phyloP scores from a whole-genome alignment of 2,329 filamentous ascomycete species.

The Diplodia intermedia region DNA sequence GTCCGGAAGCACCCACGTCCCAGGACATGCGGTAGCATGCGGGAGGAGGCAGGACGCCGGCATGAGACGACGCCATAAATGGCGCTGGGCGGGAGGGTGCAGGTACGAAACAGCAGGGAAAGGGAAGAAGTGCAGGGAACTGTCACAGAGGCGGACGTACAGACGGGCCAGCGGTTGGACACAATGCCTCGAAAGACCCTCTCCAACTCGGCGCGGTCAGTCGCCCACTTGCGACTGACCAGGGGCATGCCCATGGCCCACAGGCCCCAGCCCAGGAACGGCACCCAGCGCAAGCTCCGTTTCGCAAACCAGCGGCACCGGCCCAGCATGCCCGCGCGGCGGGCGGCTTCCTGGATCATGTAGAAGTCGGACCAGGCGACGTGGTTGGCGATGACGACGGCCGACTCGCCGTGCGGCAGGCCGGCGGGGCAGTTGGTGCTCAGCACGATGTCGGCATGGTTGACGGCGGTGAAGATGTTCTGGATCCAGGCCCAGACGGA shows the following conservation, averaged over 20 bases:
- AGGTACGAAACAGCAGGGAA: neutral
- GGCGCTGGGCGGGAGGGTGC: constrained; percentile 20
- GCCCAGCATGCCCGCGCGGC: constrained; percentile 64
- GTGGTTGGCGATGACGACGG: constrained; percentile 67
- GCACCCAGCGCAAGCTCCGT: constrained; percentile 64
- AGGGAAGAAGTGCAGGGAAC: neutral
- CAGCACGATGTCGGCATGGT: constrained; percentile 61
- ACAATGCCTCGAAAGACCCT: constrained; percentile 64
- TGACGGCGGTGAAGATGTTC: constrained; percentile 61
- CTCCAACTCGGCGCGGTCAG: constrained; percentile 63
- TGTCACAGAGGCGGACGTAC: constrained; percentile 50
- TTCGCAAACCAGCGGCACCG: constrained; percentile 69
- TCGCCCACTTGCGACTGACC: constrained; percentile 66
- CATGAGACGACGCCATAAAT: constrained; percentile 16
- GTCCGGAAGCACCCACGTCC: constrained; percentile 16
- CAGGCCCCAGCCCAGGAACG: constrained; percentile 68
- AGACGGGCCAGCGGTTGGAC: constrained; percentile 62
- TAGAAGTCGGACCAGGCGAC: constrained; percentile 70
- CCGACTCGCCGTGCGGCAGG: constrained; percentile 62
- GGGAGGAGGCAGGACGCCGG: neutral
- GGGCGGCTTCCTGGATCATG: constrained; percentile 66
- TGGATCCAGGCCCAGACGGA: constrained; percentile 66
- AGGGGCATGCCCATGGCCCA: constrained; percentile 71
- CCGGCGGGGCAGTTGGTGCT: constrained; percentile 49
- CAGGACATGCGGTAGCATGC: constrained; percentile 6